phyloP scores from a whole-genome alignment of 305 asterid species.

The Fraxinus latifolia region DNA sequence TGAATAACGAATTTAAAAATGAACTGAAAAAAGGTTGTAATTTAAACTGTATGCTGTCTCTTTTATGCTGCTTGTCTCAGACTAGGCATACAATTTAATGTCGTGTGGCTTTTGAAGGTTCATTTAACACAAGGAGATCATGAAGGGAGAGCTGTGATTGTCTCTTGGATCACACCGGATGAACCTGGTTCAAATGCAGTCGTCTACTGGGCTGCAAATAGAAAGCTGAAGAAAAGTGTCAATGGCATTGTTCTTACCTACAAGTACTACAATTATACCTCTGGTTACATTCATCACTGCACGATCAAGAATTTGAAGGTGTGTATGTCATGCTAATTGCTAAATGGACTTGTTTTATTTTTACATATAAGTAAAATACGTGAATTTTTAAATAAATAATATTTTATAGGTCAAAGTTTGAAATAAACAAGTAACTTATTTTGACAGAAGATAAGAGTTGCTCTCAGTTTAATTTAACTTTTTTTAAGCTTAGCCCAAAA shows the following conservation, averaged over 20 bases:
- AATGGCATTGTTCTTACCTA: slow-evolving; percentile 36
- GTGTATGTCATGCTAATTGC: background rate
- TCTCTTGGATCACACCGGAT: slow-evolving; percentile 62
- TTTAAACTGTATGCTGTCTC: background rate
- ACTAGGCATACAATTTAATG: background rate
- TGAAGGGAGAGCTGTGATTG: slow-evolving; percentile 54
- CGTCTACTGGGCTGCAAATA: slow-evolving; percentile 43
- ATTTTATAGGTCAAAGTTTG: background rate
- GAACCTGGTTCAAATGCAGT: slow-evolving; percentile 50
- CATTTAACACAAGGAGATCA: slow-evolving; percentile 75
- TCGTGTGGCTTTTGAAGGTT: slow-evolving; percentile 37
- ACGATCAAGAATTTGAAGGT: slow-evolving; percentile 50
- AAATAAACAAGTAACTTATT: too few relatives aligned
- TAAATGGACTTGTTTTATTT: background rate
- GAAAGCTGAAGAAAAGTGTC: slow-evolving; percentile 25
- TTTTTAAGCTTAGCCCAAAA: background rate
- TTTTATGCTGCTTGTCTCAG: background rate
- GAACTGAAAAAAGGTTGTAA: background rate
- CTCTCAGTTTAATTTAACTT: background rate
- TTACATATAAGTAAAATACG: background rate
- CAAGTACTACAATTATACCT: slow-evolving; percentile 51
- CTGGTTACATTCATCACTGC: slow-evolving; percentile 71
- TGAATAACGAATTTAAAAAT: background rate
- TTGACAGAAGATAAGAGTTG: background rate
- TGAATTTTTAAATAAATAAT: too few relatives aligned